Evolutionary conservation across 2,329 filamentous ascomycete species (phyloP), one percentile per base, ranked within the genome.

Genomic region (Colletotrichum navitas): DNA sequence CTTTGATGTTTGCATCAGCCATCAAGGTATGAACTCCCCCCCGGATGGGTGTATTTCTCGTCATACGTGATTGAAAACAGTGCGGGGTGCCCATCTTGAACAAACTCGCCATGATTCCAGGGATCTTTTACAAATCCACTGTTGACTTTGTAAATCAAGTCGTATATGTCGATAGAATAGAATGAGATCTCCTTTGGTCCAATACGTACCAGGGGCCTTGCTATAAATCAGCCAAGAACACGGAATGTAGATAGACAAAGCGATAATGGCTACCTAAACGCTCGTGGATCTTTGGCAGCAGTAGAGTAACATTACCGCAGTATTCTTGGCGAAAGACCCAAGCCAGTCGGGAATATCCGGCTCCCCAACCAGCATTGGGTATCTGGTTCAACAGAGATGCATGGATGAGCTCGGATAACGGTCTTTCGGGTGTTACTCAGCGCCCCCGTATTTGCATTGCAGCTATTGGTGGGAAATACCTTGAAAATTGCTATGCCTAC

Each of bases 11-110:
- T 29, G 12, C 24, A 76, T 75, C 8, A 21, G 41, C 10, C n/a
- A 34, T 18, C n/a, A 45, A 18, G 34, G 34, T 34, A 34, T 8
- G 7, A 10, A 10, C 34, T 34, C 7, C 6, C 10, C 16, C 5
- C n/a, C n/a, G 18, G 21, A n/a, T 4, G 36, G 24, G 10, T 10
- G 29, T 1, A 5, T 24, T 3, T 24, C 7, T 51, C 7, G 49
- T 2, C 24, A 29, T 51, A 73, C 77, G 77, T 78, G 26, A 79
- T 75, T 0, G 77, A 79, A 41, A 79, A 79, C 0, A 79, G 71
- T 0, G 77, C 77, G 2, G 77, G 77, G 59, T 77, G 76, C 0
- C 76, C 76, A 41, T 74, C 77, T 67, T 78, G 77, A 0, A 79
- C 34, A 32, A 79, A 78, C 26, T 77, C 73, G 6, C 77, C 77